A percentile compares a stretch with the other conserved stretches of the same genome.
phyloP scores from a whole-genome alignment of 2,329 filamentous ascomycete genomes.

The Trichophaea hybrida region DNA sequence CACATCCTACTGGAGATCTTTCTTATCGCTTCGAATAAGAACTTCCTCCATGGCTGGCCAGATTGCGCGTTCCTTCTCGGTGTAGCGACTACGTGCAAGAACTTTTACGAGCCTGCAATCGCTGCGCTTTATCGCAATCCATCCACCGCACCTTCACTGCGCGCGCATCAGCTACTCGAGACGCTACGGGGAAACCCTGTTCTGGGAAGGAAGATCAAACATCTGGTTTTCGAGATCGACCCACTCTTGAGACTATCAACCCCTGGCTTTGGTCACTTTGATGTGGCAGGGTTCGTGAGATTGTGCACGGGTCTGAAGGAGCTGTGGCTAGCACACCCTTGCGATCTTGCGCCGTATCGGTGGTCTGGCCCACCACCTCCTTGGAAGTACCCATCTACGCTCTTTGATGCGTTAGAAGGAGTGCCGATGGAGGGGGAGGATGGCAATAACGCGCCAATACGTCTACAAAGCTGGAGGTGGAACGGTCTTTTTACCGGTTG shows the following conservation, averaged over 20 bases:
- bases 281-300: neutral
- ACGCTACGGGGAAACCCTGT: neutral
- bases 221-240: neutral
- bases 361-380: neutral
- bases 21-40: neutral
- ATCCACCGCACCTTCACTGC: neutral
- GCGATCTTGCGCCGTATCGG: neutral
- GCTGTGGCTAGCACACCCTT: neutral
- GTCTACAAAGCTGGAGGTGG: neutral
- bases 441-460: neutral
- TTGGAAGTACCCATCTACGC: neutral
- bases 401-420: neutral
- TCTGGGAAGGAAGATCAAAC: neutral
- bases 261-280: neutral
- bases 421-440: neutral
- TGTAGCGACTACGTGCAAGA: neutral
- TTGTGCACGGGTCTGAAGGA: neutral
- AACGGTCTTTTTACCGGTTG: neutral
- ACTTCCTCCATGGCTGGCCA: neutral
- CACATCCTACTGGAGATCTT: constrained; percentile 2
- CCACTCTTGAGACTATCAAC: neutral
- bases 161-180: neutral
- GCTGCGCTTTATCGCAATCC: neutral
- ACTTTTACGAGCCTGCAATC: constrained; percentile 2
- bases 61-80: neutral